phyloP scores from a whole-genome alignment of 2,329 filamentous ascomycete species.

The Pyricularia pennisetigena region DNA sequence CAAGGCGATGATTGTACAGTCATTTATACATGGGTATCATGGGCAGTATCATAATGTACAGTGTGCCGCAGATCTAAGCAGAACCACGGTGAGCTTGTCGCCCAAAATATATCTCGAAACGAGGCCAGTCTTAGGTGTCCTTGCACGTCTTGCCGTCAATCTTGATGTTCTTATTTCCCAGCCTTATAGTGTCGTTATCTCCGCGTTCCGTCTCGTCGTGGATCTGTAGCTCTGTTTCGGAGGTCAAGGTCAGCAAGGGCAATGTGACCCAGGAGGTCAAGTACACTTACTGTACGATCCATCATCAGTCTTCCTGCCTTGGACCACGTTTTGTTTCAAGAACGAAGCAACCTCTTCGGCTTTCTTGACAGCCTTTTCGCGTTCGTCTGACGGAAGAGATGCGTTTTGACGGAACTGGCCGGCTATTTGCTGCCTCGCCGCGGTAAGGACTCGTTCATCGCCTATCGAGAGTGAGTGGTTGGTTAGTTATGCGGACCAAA shows the following conservation, averaged over 20 bases:
- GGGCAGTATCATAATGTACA: conserved; percentile 3
- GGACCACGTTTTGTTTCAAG: conserved; percentile 76
- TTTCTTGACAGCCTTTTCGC: conserved; percentile 59
- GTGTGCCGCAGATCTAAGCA: neutral
- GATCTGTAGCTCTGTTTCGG: conserved; percentile 62
- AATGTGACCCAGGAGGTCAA: no score
- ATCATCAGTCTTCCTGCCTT: conserved; percentile 51
- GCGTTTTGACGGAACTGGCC: conserved; percentile 62
- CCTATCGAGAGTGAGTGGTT: conserved; percentile 36
- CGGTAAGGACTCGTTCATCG: conserved; percentile 57
- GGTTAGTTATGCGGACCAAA: neutral
- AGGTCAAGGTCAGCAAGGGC: neutral
- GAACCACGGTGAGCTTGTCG: neutral
- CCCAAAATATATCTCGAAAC: no score
- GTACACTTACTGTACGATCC: conserved; percentile 50
- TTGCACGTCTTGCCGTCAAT: conserved; percentile 21
- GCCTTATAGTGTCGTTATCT: conserved; percentile 85
- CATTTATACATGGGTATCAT: conserved; percentile 5
- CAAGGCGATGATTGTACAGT: neutral
- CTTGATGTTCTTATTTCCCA: conserved; percentile 31
- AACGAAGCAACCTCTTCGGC: conserved; percentile 77
- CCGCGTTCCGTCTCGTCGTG: conserved; percentile 86
- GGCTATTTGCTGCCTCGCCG: conserved; percentile 65
- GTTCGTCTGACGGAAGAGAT: conserved; percentile 43
- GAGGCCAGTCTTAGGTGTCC: neutral